Evolutionary conservation across 2,329 filamentous ascomycete species (phyloP).

Genomic region (Fusarium sulawesiense): DNA sequence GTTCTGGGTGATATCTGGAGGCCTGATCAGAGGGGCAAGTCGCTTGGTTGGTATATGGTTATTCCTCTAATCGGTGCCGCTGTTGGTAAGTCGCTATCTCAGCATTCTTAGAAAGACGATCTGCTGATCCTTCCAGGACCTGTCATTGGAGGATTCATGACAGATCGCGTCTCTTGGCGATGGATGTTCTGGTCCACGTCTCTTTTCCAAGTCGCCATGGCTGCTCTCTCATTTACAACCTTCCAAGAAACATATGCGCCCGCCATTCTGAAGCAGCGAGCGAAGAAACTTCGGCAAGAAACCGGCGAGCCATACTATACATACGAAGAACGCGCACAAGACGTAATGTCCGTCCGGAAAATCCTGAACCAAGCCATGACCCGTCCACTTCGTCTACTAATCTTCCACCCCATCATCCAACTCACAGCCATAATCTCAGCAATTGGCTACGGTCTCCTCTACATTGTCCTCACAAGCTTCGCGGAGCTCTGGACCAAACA

Average conservation of each 20-base stretch:
- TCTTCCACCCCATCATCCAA: slow-evolving; percentile 70
- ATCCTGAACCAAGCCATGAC: slow-evolving; percentile 55
- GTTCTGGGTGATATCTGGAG: slow-evolving; percentile 61
- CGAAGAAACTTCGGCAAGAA: slow-evolving; percentile 48
- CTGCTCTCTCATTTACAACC: slow-evolving; percentile 47
- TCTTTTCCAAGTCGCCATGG: slow-evolving; percentile 54
- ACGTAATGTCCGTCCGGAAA: slow-evolving; percentile 41
- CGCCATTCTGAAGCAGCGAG: slow-evolving; percentile 50
- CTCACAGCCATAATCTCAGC: slow-evolving; percentile 66
- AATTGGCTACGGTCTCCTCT: slow-evolving; percentile 71
- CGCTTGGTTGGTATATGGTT: slow-evolving; percentile 52
- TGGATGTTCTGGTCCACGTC: slow-evolving; percentile 61
- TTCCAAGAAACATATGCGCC: slow-evolving; percentile 56
- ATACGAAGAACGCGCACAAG: slow-evolving; percentile 52
- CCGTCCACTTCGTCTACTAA: slow-evolving; percentile 67
- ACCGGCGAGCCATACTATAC: slow-evolving; percentile 51
- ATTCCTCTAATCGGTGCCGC: slow-evolving; percentile 56
- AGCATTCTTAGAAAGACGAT: too few species aligned
- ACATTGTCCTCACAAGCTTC: slow-evolving; percentile 72
- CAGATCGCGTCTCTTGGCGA: slow-evolving; percentile 52
- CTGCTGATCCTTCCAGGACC: too few species aligned
- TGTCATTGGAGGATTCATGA: slow-evolving; percentile 56
- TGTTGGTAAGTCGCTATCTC: too few species aligned
- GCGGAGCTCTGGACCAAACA: slow-evolving; percentile 65
- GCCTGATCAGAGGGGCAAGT: slow-evolving; percentile 58